Evolutionary conservation across 495 filamentous ascomycete genomes (phyloP).

Genomic region (Lindgomyces ingoldianus): DNA sequence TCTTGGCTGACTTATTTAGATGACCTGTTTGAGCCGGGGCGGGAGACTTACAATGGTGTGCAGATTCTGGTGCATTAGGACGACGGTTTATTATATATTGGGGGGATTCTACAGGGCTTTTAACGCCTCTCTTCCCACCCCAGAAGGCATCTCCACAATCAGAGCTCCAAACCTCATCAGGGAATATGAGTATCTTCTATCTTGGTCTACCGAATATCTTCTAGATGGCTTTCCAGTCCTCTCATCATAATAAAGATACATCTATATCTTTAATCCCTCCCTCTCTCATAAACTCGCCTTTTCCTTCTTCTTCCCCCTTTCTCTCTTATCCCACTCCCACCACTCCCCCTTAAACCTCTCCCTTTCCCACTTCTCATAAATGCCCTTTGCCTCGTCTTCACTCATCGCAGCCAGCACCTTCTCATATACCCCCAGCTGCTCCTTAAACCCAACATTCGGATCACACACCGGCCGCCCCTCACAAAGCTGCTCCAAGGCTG

Average conservation of each 20-base stretch:
- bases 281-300: conserved; percentile 15
- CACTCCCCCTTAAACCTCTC: conserved; percentile 32
- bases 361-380: conserved; percentile 36
- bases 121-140: too few relatives aligned
- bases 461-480: conserved; percentile 41
- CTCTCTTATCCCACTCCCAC: conserved; percentile 38
- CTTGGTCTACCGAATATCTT: too few relatives aligned
- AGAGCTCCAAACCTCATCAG: too few relatives aligned
- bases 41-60: not conserved
- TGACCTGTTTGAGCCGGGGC: not conserved
- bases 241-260: too few relatives aligned
- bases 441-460: conserved; percentile 42
- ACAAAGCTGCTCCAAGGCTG: conserved; percentile 35
- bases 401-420: conserved; percentile 31
- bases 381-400: conserved; percentile 1
- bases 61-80: not conserved
- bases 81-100: not conserved
- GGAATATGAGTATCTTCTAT: too few relatives aligned
- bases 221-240: too few relatives aligned
- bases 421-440: conserved; percentile 35
- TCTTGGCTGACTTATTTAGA: not conserved
- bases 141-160: too few relatives aligned
- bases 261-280: too few relatives aligned
- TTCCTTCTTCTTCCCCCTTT: conserved; percentile 15
- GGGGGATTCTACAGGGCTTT: too few relatives aligned